These are phyloP conservation scores for Persicaria maculosa DNA, from an alignment of 148 eudicot genomes.

Conservation along the genomic window DNA sequence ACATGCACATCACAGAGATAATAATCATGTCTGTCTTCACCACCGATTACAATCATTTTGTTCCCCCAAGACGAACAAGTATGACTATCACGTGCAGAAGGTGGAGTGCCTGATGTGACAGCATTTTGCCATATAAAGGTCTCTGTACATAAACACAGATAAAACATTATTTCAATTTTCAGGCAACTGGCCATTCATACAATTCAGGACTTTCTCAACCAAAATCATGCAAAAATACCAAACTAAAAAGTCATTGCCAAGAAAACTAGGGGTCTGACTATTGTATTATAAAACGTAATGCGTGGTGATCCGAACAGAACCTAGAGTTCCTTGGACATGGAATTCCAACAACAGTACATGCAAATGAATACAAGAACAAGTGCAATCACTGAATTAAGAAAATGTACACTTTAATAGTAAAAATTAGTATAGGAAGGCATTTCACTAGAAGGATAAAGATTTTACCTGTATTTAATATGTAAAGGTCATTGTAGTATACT, in stretches of 20 bases:
- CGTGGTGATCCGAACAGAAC: too few species aligned
- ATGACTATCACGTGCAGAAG: slow-evolving; percentile 86
- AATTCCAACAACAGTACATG: background rate
- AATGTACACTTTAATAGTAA: background rate
- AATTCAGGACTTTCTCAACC: background rate
- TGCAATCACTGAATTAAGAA: background rate
- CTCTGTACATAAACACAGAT: slow-evolving; percentile 38
- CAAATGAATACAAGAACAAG: background rate
- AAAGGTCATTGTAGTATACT: slow-evolving; percentile 72
- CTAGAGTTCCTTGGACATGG: background rate
- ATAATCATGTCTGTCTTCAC: slow-evolving; percentile 72
- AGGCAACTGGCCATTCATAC: background rate
- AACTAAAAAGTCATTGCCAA: background rate
- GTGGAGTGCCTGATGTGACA: slow-evolving; percentile 62
- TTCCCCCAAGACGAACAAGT: slow-evolving; percentile 87
- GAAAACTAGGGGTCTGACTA: background rate
- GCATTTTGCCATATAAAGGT: slow-evolving; percentile 66
- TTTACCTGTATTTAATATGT: slow-evolving; percentile 73
- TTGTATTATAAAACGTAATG: too few species aligned
- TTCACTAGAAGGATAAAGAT: too few species aligned
- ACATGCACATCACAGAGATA: slow-evolving; percentile 84
- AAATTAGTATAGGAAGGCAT: background rate
- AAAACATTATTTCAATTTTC: background rate
- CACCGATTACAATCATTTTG: slow-evolving; percentile 79
- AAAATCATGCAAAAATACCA: background rate